Base-by-base conservation (phyloP, 1,284 basidiomycete genomes). In the Thecaphora thlaspeos region DNA sequence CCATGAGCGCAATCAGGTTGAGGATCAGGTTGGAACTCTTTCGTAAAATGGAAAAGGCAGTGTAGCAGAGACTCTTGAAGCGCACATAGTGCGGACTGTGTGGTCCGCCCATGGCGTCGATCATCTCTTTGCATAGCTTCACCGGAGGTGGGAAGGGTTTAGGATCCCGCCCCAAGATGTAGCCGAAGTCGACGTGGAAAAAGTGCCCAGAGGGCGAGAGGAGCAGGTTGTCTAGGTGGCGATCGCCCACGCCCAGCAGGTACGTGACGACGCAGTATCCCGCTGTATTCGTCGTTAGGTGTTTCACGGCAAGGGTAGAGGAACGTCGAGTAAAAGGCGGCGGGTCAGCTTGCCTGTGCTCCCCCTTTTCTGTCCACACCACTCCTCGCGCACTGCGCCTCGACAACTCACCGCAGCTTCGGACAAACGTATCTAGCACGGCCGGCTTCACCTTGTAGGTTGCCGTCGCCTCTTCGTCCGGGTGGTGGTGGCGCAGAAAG, bases 111-210 rank as follows among this genome's bases (percentile, higher is more conserved):
- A 99, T 96, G 9, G 89, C 93, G 73, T 99, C 95, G 1, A 98
- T 91, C 95, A 98, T 99, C 77, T 98, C 95, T 71, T 95, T 94
- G 80, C 92, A 95, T 24, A 99, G 89, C 79, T 99, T 99, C 70
- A 98, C 92, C 1, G 92, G 90, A 1, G 95, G 95, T 4, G 95
- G 92, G 76, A 95, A 96, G 0, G 93, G 92, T 78, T 99, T 98
- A 0, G 95, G 95, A 75, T 98, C 95, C 8, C 93, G 87, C 2
- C 94, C 94, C 9, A 99, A 84, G 70, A 98, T 98, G 80, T 97
- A 99, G 2, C 95, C 94, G 76, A 98, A 99, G 79, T 98, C 95
- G 63, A 98, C 94, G 57, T 82, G 76, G 73, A 81, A 81, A 61
- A 78, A 82, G 82, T 80, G 80, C 81, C 92, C 95, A 76, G 97